Percentiles rank a stretch among this genome's conserved stretches.
These are phyloP conservation scores for Quercus alba DNA, from an alignment of 306 rosid genomes.

Conservation along the genomic window DNA sequence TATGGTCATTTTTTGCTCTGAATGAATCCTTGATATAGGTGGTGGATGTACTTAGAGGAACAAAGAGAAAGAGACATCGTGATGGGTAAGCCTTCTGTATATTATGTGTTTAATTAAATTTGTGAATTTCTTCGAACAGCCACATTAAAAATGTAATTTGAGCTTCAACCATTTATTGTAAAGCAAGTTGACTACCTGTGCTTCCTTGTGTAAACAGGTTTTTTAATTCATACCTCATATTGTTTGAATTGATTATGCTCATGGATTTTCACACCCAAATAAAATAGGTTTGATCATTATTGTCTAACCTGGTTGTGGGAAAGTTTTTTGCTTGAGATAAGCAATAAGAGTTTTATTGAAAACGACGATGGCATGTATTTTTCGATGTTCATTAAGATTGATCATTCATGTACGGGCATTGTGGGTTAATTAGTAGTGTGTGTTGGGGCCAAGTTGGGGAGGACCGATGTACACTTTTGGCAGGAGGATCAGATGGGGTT, in stretches of 20 bases:
- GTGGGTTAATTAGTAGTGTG: slow-evolving; percentile 52
- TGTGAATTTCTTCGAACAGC: not conserved
- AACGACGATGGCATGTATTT: not conserved
- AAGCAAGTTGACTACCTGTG: not conserved
- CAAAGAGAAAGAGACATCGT: slow-evolving; percentile 89
- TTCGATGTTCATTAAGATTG: not conserved
- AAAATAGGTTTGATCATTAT: too few species aligned
- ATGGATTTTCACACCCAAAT: not conserved
- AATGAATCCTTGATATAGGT: slow-evolving; percentile 44
- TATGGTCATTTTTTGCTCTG: not conserved
- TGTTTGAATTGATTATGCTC: not conserved
- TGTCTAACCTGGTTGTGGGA: too few species aligned
- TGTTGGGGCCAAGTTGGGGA: slow-evolving; percentile 51
- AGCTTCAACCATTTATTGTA: not conserved
- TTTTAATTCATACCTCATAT: not conserved
- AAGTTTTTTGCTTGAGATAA: too few species aligned
- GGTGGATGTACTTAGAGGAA: slow-evolving; percentile 79
- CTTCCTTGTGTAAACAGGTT: not conserved
- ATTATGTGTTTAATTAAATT: not conserved
- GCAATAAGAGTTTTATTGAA: too few species aligned
- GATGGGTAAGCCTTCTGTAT: slow-evolving; percentile 62
- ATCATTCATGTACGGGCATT: not conserved
- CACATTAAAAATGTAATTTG: not conserved
- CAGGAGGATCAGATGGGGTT: slow-evolving; percentile 60
- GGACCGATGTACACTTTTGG: slow-evolving; percentile 43